These are phyloP conservation scores for Clavispora asparagi DNA, from an alignment of 805 yeast species.

Conservation along the genomic window DNA sequence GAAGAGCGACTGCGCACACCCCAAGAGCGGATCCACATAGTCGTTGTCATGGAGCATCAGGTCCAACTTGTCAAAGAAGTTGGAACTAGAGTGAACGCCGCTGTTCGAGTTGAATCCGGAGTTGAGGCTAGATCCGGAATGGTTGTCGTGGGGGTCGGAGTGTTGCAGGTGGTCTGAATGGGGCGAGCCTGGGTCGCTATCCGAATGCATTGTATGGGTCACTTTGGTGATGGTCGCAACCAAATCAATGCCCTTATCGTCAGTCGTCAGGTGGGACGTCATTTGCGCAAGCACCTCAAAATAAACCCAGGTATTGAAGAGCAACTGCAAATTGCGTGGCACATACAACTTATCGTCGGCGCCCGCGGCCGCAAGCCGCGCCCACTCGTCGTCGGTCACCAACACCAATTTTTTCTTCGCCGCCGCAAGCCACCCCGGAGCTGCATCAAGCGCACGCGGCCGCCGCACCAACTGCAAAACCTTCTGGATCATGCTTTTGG, in stretches of 20 bases:
- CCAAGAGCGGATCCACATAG: slow-evolving; percentile 59
- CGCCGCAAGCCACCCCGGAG: background rate
- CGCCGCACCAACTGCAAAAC: slow-evolving; percentile 27
- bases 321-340: slow-evolving; percentile 44
- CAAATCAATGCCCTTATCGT: slow-evolving; percentile 38
- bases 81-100: slow-evolving; percentile 6
- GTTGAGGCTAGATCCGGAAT: too few species aligned
- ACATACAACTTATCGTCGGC: slow-evolving; percentile 12
- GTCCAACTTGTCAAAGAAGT: slow-evolving; percentile 38
- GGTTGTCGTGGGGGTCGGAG: background rate
- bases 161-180: slow-evolving; percentile 1
- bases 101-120: too few species aligned
- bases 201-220: slow-evolving; percentile 19
- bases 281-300: slow-evolving; percentile 63
- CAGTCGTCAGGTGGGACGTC: slow-evolving; percentile 47
- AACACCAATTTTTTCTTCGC: slow-evolving; percentile 22
- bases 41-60: slow-evolving; percentile 30
- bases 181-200: slow-evolving; percentile 5
- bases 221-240: slow-evolving; percentile 37
- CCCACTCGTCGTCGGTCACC: slow-evolving; percentile 31
- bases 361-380: slow-evolving; percentile 3
- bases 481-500: slow-evolving; percentile 53
- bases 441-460: background rate
- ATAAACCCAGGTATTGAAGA: slow-evolving; percentile 64
- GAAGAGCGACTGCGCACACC: slow-evolving; percentile 61